Percentiles rank a stretch among this genome's conserved stretches.
Conservation (phyloP, 257 asterid species). For the Solanum phureja region DNA sequence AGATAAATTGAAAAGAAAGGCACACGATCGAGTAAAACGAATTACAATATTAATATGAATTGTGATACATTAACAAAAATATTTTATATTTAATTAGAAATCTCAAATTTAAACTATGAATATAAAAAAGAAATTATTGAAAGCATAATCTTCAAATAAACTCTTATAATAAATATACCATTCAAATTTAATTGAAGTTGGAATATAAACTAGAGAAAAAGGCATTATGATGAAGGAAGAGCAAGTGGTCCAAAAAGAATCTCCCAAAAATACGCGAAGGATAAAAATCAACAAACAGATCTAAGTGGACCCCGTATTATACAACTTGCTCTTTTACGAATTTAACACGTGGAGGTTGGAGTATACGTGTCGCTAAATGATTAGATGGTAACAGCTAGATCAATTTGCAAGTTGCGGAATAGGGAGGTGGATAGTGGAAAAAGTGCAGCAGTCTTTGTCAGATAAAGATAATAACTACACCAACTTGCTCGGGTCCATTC, state of each 20-base stretch:
- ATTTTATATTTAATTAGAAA: too few species aligned
- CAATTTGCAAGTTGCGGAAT: conserved; percentile 4
- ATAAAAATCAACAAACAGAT: neutral
- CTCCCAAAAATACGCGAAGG: conserved; percentile 7
- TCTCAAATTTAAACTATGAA: too few species aligned
- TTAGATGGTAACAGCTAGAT: conserved; percentile 7
- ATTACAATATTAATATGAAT: neutral
- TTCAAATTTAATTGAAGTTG: too few species aligned
- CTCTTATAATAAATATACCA: too few species aligned
- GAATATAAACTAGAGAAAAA: neutral
- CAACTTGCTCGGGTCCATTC: neutral
- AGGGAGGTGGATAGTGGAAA: neutral
- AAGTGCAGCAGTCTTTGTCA: neutral
- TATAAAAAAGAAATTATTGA: rapidly evolving
- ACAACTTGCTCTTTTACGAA: conserved; percentile 9
- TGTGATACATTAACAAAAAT: too few species aligned
- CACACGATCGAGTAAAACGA: neutral
- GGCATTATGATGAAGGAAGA: neutral
- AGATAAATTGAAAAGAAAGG: neutral
- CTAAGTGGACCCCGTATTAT: neutral
- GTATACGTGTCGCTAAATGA: conserved; percentile 2
- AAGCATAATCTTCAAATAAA: too few species aligned
- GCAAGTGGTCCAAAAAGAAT: conserved; percentile 6
- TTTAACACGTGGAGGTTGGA: conserved; percentile 6
- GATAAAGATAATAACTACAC: neutral